phyloP scores from a whole-genome alignment of 352 stramenopile species.

The Pythium graminicola region DNA sequence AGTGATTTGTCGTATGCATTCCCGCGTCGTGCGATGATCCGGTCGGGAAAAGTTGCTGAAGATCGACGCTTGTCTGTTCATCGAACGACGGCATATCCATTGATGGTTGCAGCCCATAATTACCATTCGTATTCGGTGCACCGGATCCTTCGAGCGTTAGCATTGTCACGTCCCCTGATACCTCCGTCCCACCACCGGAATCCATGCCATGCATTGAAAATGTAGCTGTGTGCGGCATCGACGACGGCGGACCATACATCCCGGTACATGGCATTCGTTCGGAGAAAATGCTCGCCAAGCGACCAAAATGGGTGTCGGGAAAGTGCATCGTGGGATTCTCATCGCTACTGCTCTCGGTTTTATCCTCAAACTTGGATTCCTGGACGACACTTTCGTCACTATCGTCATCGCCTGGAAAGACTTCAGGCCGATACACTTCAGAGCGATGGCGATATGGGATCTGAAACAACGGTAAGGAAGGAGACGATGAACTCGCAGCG shows the following conservation, averaged over 20 bases:
- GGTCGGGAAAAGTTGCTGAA: constrained; percentile 25
- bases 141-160: constrained; percentile 1
- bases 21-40: background rate
- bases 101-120: constrained; percentile 8
- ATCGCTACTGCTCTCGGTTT: background rate
- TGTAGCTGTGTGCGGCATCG: background rate
- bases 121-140: background rate
- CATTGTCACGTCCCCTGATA: constrained; percentile 1
- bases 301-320: constrained; percentile 18
- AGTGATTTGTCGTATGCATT: background rate
- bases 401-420: background rate
- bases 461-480: constrained; percentile 6
- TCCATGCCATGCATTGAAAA: constrained; percentile 17
- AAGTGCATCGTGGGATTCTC: background rate
- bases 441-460: constrained; percentile 8
- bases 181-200: background rate
- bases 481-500: background rate
- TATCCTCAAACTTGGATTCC: constrained; percentile 13
- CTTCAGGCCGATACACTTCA: constrained; percentile 1
- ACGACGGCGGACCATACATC: constrained; percentile 12
- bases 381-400: background rate
- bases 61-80: constrained; percentile 16
- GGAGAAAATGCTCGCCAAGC: constrained; percentile 19
- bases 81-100: constrained; percentile 22
- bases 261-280: constrained; percentile 24